Percentiles rank a stretch among this genome's conserved stretches.
phyloP scores from a whole-genome alignment of 768 basidiomycete species.

The Phanerochaete sordida region DNA sequence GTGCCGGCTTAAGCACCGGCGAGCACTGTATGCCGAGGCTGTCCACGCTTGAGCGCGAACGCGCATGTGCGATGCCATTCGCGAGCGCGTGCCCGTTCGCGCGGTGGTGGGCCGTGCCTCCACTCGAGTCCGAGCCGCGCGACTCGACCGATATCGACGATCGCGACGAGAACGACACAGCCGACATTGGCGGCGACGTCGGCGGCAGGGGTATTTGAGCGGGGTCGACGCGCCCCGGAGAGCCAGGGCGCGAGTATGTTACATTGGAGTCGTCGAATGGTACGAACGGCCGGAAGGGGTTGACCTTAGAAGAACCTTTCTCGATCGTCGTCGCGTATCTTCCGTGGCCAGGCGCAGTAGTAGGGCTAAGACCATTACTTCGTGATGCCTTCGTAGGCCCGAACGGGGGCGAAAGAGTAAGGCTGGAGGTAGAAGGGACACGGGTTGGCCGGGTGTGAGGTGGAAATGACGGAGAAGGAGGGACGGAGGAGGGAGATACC shows the following conservation, averaged over 20 bases:
- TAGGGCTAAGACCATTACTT: constrained; percentile 13
- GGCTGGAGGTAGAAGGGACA: constrained; percentile 29
- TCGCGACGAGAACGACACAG: constrained; percentile 74
- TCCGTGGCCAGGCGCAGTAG: constrained; percentile 17
- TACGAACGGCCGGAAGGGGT: constrained; percentile 16
- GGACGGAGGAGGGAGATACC: constrained; percentile 16
- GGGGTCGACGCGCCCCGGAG: constrained; percentile 47
- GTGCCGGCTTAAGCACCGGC: background rate
- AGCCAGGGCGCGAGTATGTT: constrained; percentile 15
- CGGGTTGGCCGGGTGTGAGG: constrained; percentile 26
- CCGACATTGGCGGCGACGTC: constrained; percentile 68
- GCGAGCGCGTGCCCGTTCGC: constrained; percentile 24
- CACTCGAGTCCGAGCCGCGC: constrained; percentile 36
- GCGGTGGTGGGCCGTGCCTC: constrained; percentile 38
- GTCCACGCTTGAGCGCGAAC: constrained; percentile 9
- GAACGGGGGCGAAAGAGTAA: constrained; percentile 24
- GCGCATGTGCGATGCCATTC: constrained; percentile 11
- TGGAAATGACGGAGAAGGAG: constrained; percentile 16
- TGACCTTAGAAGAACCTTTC: constrained; percentile 13
- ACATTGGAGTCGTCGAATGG: constrained; percentile 24
- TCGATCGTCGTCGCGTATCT: constrained; percentile 23
- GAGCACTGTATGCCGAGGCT: constrained; percentile 14
- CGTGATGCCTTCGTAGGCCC: constrained; percentile 5
- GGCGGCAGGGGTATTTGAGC: constrained; percentile 58
- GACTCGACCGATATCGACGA: constrained; percentile 45